phyloP scores from a whole-genome alignment of 2,329 filamentous ascomycete species.

The Tolypocladium ovalisporum region DNA sequence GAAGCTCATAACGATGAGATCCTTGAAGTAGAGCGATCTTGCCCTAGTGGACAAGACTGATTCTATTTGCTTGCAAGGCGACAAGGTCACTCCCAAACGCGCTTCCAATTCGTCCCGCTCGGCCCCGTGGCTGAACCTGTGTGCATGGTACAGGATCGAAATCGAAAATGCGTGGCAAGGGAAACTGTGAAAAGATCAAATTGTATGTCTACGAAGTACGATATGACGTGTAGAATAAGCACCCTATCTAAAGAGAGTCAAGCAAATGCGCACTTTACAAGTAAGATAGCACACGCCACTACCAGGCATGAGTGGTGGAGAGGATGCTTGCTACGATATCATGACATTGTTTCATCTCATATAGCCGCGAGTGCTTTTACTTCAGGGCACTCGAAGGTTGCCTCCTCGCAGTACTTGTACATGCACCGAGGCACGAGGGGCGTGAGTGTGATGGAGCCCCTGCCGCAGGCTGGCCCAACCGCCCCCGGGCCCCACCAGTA shows the following conservation, averaged over 20 bases:
- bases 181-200: background rate
- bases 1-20: constrained; percentile 2
- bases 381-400: too few species aligned
- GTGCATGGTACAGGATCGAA: background rate
- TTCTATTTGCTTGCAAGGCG: constrained; percentile 4
- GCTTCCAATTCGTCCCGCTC: background rate
- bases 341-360: too few species aligned
- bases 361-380: too few species aligned
- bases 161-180: background rate
- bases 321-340: too few species aligned
- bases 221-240: background rate
- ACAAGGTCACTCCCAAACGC: background rate
- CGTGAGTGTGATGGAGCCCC: background rate
- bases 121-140: background rate
- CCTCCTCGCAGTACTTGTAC: too few species aligned
- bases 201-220: background rate
- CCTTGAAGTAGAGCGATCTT: constrained; percentile 18
- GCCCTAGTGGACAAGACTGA: constrained; percentile 7
- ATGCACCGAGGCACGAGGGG: too few species aligned
- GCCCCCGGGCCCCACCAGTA: background rate
- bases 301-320: background rate
- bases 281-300: background rate
- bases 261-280: background rate
- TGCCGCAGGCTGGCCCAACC: background rate
- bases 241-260: too few species aligned